A percentile compares a stretch with the other conserved stretches of the same genome.
Conservation (phyloP, 192 early-diverging fungal genomes). For the Dissophora globulifera region DNA sequence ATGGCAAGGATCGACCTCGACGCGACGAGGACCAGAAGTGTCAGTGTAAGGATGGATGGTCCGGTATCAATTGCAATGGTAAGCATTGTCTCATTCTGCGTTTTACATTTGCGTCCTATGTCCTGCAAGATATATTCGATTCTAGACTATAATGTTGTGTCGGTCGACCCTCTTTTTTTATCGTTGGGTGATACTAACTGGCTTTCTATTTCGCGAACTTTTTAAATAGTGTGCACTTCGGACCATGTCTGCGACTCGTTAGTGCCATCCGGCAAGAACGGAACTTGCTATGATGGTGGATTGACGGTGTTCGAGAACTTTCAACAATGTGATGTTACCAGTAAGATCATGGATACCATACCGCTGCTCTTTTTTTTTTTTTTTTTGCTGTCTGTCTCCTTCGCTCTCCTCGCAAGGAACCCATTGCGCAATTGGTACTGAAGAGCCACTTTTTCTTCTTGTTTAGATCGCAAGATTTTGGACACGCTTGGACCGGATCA, state of each 20-base stretch:
- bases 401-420: too few species aligned
- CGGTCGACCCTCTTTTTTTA: too few species aligned
- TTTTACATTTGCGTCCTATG: too few species aligned
- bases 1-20: conserved; percentile 67
- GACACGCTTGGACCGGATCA: conserved; percentile 67
- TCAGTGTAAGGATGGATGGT: conserved; percentile 87
- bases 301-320: conserved; percentile 73
- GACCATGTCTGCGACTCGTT: conserved; percentile 74
- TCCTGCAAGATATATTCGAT: too few species aligned
- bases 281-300: conserved; percentile 80
- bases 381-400: too few species aligned
- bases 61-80: conserved; percentile 92
- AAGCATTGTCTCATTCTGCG: background rate
- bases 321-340: conserved; percentile 80
- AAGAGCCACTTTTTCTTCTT: background rate
- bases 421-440: too few species aligned
- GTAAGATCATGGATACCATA: too few species aligned
- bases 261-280: conserved; percentile 74
- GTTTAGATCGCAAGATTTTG: conserved; percentile 67
- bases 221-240: conserved; percentile 69
- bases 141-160: background rate
- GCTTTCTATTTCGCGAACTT: too few species aligned
- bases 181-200: too few species aligned
- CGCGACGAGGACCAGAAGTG: conserved; percentile 66
- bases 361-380: too few species aligned